A percentile compares a stretch with the other conserved stretches of the same genome.
Evolutionary conservation across 2,329 filamentous ascomycete genomes (phyloP).

Genomic region (Seiridium unicorne): DNA sequence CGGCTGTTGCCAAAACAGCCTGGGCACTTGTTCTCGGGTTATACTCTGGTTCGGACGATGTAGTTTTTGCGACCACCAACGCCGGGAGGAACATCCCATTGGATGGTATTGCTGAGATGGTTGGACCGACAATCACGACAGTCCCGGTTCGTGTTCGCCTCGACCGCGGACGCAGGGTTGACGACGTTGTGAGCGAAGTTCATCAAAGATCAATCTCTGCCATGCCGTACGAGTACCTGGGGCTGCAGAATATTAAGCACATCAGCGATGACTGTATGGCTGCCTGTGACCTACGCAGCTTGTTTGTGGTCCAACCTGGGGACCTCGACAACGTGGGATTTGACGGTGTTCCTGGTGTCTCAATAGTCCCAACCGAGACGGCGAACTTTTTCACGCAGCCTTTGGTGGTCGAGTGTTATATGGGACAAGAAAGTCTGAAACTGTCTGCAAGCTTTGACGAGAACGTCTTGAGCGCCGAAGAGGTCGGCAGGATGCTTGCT

Average conservation of each 20-base stretch:
- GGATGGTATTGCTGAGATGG: conserved; percentile 3
- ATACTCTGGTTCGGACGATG: conserved; percentile 1
- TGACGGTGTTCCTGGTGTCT: background rate
- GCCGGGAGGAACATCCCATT: conserved; percentile 2
- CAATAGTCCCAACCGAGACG: background rate
- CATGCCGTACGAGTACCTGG: background rate
- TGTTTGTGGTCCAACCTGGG: conserved; percentile 2
- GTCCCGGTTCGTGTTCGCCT: conserved; percentile 1
- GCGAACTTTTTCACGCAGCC: conserved; percentile 8
- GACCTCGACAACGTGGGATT: background rate
- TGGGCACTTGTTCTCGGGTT: conserved; percentile 1
- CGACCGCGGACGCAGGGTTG: background rate
- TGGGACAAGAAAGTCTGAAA: conserved; percentile 3
- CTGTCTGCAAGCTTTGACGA: conserved; percentile 7
- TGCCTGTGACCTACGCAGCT: conserved; percentile 2
- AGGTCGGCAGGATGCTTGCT: conserved; percentile 7
- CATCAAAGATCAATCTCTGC: background rate
- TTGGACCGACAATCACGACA: conserved; percentile 6
- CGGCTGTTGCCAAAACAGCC: background rate
- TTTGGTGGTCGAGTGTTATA: conserved; percentile 7
- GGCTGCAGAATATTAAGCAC: conserved; percentile 1
- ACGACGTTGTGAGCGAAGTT: background rate
- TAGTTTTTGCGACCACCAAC: conserved; percentile 5
- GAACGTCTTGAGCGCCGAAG: background rate
- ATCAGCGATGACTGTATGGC: background rate